phyloP scores from a whole-genome alignment of 1,284 basidiomycete genomes.

The Sanguinoderma infundibulare region DNA sequence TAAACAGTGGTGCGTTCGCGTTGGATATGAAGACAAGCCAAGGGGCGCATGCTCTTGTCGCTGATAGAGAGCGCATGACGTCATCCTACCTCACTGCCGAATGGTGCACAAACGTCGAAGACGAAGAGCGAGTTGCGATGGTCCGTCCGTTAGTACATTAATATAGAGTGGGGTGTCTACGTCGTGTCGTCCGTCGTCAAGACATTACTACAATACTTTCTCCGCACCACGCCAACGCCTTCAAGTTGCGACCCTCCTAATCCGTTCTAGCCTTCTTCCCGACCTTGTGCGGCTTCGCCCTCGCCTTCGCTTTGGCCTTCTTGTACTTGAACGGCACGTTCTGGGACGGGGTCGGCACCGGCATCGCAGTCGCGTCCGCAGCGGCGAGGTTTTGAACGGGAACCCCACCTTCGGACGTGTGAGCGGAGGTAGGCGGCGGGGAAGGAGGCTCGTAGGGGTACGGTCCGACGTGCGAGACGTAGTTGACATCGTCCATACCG shows the following conservation, averaged over 20 bases:
- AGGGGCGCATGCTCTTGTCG: background rate
- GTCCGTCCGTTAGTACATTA: slow-evolving; percentile 6
- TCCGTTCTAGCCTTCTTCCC: slow-evolving; percentile 3
- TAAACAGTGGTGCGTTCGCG: background rate
- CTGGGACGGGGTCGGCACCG: background rate
- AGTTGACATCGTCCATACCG: slow-evolving; percentile 4
- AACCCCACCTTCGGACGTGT: background rate
- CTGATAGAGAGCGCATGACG: background rate
- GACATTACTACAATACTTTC: background rate
- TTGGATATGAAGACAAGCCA: too few species aligned
- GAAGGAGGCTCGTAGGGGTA: slow-evolving; percentile 5
- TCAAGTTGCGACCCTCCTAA: background rate
- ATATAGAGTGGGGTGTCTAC: slow-evolving; percentile 9
- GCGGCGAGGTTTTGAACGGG: background rate
- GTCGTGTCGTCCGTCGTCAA: slow-evolving; percentile 2
- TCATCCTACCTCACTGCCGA: background rate
- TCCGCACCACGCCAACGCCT: background rate
- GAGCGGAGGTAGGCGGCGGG: slow-evolving; percentile 5
- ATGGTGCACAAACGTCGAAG: background rate
- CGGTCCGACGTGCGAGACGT: slow-evolving; percentile 22
- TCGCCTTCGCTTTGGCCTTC: slow-evolving; percentile 9
- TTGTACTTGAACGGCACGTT: background rate
- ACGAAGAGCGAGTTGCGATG: background rate
- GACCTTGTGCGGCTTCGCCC: slow-evolving; percentile 6
- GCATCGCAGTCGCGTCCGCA: background rate